Percentiles rank a stretch among this genome's conserved stretches.
phyloP scores from a whole-genome alignment of 768 basidiomycete species.

The Suillus paluster region DNA sequence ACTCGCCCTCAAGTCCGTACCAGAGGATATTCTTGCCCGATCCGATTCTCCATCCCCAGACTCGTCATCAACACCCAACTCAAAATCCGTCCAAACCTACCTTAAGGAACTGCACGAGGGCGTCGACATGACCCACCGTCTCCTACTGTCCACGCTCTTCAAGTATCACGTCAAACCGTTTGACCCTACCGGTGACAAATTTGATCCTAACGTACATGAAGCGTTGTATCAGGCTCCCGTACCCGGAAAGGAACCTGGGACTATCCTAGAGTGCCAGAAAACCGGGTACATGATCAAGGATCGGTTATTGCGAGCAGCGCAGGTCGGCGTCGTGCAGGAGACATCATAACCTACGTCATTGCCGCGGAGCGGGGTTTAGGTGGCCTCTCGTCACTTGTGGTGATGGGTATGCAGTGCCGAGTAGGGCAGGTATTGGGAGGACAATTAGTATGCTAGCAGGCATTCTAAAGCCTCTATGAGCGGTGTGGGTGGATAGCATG shows the following conservation, averaged over 20 bases:
- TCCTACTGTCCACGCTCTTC: conserved; percentile 86
- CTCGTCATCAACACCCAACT: conserved; percentile 34
- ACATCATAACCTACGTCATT: conserved; percentile 34
- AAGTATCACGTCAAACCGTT: conserved; percentile 92
- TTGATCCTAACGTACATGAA: conserved; percentile 96
- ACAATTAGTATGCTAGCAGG: conserved; percentile 18
- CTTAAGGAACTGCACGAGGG: conserved; percentile 80
- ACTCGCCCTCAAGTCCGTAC: conserved; percentile 83
- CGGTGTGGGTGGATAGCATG: conserved; percentile 22
- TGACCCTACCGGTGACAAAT: conserved; percentile 89
- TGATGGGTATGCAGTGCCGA: conserved; percentile 4
- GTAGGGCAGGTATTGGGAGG: conserved; percentile 11
- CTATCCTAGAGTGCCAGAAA: conserved; percentile 90
- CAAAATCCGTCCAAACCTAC: conserved; percentile 60
- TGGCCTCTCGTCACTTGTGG: not conserved
- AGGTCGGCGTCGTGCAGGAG: conserved; percentile 94
- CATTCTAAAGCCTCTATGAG: conserved; percentile 34
- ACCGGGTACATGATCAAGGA: conserved; percentile 94
- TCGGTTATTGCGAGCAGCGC: conserved; percentile 89
- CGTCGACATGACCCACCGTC: conserved; percentile 90
- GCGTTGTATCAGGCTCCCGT: conserved; percentile 93
- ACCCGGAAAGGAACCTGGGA: conserved; percentile 87
- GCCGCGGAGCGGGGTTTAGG: not conserved
- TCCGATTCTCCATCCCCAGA: conserved; percentile 29
- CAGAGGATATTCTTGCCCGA: conserved; percentile 46